A percentile compares a stretch with the other conserved stretches of the same genome.
Evolutionary conservation across 2,329 filamentous ascomycete genomes (phyloP).

Genomic region (Ilyonectria mors-panacis): DNA sequence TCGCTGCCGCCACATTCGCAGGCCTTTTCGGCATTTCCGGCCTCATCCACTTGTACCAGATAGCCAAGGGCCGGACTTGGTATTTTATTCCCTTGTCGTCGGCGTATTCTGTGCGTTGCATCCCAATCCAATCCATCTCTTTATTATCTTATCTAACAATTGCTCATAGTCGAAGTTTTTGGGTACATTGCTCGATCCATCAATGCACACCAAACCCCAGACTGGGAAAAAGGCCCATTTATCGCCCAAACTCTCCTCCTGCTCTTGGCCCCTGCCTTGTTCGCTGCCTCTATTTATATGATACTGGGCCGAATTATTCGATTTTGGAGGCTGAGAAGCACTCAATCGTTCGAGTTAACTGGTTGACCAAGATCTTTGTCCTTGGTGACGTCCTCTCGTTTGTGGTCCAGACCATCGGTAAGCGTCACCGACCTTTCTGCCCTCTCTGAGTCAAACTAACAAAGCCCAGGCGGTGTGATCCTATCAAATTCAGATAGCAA

Average conservation of each 20-base stretch:
- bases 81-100: conserved; percentile 17
- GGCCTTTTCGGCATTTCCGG: conserved; percentile 9
- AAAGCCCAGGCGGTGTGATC: neutral
- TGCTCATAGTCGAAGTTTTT: conserved; percentile 49
- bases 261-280: conserved; percentile 59
- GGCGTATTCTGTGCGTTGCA: conserved; percentile 8
- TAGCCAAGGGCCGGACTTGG: conserved; percentile 7
- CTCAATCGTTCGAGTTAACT: conserved; percentile 39
- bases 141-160: neutral
- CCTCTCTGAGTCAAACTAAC: neutral
- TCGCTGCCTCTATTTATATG: conserved; percentile 63
- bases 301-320: conserved; percentile 56
- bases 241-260: conserved; percentile 56
- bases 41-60: conserved; percentile 12
- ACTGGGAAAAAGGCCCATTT: conserved; percentile 53
- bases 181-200: conserved; percentile 56
- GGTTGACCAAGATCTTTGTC: conserved; percentile 52
- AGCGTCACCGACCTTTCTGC: neutral
- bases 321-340: conserved; percentile 38
- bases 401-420: conserved; percentile 47
- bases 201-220: conserved; percentile 52
- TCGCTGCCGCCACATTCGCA: conserved; percentile 3
- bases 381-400: conserved; percentile 49
- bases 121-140: no score
- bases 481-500: conserved; percentile 44